Percentiles rank a stretch among this genome's conserved stretches.
Evolutionary conservation across 345 rosid species (phyloP).

Genomic region (Carallia pectinifolia): DNA sequence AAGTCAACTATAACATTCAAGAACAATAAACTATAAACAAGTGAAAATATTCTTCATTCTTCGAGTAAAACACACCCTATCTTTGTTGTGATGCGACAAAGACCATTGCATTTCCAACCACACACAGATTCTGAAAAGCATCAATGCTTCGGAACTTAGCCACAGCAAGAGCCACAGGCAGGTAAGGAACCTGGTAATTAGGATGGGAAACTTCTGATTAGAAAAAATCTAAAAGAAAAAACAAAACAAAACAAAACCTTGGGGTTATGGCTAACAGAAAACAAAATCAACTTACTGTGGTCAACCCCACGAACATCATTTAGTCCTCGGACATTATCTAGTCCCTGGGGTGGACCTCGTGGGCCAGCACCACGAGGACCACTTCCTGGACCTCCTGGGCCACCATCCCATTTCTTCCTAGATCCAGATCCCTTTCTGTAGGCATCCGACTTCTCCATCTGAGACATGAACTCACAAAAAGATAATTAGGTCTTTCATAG

Average conservation of each 20-base stretch:
- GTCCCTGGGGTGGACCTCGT: slow-evolving; percentile 71
- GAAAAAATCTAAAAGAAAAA: too few species aligned
- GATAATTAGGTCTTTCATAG: not conserved
- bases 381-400: slow-evolving; percentile 79
- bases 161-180: slow-evolving; percentile 84
- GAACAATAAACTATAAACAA: too few species aligned
- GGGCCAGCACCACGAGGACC: slow-evolving; percentile 67
- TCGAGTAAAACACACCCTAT: too few species aligned
- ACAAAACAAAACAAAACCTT: not conserved
- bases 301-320: slow-evolving; percentile 72
- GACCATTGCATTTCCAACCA: not conserved
- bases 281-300: slow-evolving; percentile 46
- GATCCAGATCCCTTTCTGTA: slow-evolving; percentile 64
- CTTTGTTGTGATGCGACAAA: not conserved
- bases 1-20: not conserved
- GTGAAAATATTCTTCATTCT: too few species aligned
- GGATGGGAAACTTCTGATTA: not conserved
- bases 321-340: slow-evolving; percentile 72
- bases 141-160: slow-evolving; percentile 14
- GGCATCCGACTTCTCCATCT: slow-evolving; percentile 87
- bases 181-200: slow-evolving; percentile 56
- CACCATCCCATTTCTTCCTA: slow-evolving; percentile 89
- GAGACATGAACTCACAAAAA: not conserved
- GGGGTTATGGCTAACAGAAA: not conserved
- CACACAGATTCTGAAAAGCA: not conserved